Conservation (phyloP, 2,329 filamentous ascomycete genomes). For the Diaporthe eres region DNA sequence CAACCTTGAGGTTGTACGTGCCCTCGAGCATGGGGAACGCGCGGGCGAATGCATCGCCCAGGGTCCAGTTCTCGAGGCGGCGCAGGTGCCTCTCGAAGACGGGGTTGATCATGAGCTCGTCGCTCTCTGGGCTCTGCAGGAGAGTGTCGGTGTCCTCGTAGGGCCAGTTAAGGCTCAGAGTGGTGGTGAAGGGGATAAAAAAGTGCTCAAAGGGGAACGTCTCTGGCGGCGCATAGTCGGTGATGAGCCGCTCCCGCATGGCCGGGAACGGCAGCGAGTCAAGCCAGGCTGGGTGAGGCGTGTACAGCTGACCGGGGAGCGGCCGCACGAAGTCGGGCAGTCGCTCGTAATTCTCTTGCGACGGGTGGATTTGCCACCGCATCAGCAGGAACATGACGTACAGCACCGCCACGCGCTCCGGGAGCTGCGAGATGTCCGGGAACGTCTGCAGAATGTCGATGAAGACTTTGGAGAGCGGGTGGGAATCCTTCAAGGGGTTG, state of each 20-base stretch:
- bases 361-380: constrained; percentile 87
- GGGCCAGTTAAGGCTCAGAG: constrained; percentile 85
- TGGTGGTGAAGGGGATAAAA: constrained; percentile 85
- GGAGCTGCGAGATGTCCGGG: constrained; percentile 81
- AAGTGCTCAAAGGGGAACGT: constrained; percentile 82
- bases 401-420: constrained; percentile 85
- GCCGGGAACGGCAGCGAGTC: constrained; percentile 85
- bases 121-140: constrained; percentile 67
- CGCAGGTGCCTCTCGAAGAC: constrained; percentile 87
- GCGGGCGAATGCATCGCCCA: constrained; percentile 78
- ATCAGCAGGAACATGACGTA: constrained; percentile 91
- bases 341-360: constrained; percentile 82
- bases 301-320: constrained; percentile 74
- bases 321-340: constrained; percentile 82
- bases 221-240: constrained; percentile 57
- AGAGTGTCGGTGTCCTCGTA: constrained; percentile 82
- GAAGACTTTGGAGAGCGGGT: constrained; percentile 87
- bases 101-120: constrained; percentile 85
- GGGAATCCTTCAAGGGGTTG: constrained; percentile 77
- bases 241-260: constrained; percentile 78
- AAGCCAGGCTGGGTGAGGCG: constrained; percentile 83
- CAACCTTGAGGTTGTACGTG: constrained; percentile 56
- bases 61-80: constrained; percentile 83
- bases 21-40: constrained; percentile 72
- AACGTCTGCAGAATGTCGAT: constrained; percentile 90